Evolutionary conservation across 108 stramenopile species (phyloP), one percentile per base, ranked within the genome.

Genomic region (Epipyxis sp.): DNA sequence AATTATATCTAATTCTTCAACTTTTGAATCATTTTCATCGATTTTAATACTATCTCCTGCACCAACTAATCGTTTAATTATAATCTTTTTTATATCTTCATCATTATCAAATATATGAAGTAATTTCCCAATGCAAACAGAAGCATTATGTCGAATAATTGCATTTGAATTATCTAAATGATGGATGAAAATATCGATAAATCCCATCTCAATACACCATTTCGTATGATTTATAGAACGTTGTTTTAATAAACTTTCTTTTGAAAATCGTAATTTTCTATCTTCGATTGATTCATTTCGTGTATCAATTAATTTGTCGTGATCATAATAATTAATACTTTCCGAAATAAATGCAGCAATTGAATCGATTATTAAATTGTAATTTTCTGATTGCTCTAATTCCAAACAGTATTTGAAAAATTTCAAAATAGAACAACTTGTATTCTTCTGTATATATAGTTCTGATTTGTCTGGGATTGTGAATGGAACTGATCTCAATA

Each of bases 331-430:
- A 27, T 74, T 57, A 13, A 20, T 3, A 6, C 3, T 35, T 3
- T 27, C 25, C 40, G 71, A 74, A 42, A 74, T 46, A 10, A 74
- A 35, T 29, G 71, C 44, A 27, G 32, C 6, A 39, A 74, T 13
- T 37, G 27, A 13, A 42, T 74, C 71, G 10, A 42, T 6, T 3
- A 25, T 25, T 6, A 57, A 46, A 46, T 10, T 34, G 50, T 54
- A 32, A 39, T 13, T 27, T 37, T 74, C 71, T 39, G 27, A 74
- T 43, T 37, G 42, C 40, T 74, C 71, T 57, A 37, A 37, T 74
- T 42, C 42, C 3, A 16, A 3, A 74, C 35, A 10, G 71, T 27
- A 39, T 27, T 6, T 10, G 46, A 46, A 6, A 46, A 25, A 74
- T 3, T 46, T 27, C 40, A 34, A 27, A 32, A 10, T 6, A 34